A percentile compares a stretch with the other conserved stretches of the same genome.
Conservation (phyloP, 148 eudicot genomes). For the Vaccinium vitisidaea region DNA sequence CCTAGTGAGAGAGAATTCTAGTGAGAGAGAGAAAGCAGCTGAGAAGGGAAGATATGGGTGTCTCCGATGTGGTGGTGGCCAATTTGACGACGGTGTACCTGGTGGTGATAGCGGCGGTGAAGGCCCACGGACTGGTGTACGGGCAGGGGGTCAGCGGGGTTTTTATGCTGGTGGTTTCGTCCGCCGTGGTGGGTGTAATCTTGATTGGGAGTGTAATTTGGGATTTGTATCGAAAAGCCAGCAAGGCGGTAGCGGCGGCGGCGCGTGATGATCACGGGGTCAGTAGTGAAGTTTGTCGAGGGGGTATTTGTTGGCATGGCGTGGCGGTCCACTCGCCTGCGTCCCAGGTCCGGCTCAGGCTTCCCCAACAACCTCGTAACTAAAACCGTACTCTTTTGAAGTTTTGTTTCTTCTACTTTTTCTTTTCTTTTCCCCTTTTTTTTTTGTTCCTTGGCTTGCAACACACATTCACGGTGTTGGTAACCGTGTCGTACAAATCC, state of each 20-base stretch:
- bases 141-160: conserved; percentile 52
- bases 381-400: not conserved
- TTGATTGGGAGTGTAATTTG: conserved; percentile 54
- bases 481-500: too few species aligned
- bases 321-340: conserved; percentile 81
- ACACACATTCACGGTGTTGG: too few species aligned
- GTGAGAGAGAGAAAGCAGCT: not conserved
- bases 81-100: conserved; percentile 60
- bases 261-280: conserved; percentile 13
- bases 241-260: conserved; percentile 12
- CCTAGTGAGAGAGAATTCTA: not conserved
- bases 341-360: conserved; percentile 66
- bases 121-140: conserved; percentile 47
- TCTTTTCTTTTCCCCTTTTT: not conserved
- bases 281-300: conserved; percentile 32
- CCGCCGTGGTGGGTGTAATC: conserved; percentile 44
- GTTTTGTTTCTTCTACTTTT: not conserved
- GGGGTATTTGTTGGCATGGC: conserved; percentile 95
- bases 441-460: too few species aligned
- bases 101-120: conserved; percentile 57
- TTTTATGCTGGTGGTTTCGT: conserved; percentile 47
- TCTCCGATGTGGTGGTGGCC: conserved; percentile 60
- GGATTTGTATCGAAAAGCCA: conserved; percentile 69
- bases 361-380: conserved; percentile 24
- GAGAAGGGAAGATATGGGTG: conserved; percentile 41